phyloP scores from a whole-genome alignment of 345 rosid genomes.

The Lepidium didymum region DNA sequence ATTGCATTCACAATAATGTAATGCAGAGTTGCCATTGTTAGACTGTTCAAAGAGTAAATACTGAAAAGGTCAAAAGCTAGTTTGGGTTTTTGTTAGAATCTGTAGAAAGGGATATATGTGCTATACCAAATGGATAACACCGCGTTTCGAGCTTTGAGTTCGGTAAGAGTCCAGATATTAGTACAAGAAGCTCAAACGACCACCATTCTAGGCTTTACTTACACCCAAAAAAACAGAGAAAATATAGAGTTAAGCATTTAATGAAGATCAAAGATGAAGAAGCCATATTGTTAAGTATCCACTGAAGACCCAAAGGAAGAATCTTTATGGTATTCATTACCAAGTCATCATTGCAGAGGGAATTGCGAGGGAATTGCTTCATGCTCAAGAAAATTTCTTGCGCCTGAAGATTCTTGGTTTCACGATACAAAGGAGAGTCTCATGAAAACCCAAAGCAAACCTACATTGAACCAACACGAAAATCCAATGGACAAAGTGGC shows the following conservation, averaged over 20 bases:
- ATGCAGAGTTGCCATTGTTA: conserved; percentile 35
- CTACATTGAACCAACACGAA: conserved; percentile 36
- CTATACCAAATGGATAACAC: conserved; percentile 50
- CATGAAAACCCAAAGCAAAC: conserved; percentile 33
- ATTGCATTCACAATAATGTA: conserved; percentile 36
- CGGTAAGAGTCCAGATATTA: conserved; percentile 46
- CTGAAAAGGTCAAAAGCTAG: not conserved
- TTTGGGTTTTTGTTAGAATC: not conserved
- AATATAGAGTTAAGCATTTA: not conserved
- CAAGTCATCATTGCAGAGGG: conserved; percentile 55
- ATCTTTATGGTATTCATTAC: too few species aligned
- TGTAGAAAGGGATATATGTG: not conserved
- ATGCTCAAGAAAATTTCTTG: conserved; percentile 21
- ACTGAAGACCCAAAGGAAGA: too few species aligned
- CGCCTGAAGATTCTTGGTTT: not conserved
- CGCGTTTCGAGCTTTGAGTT: conserved; percentile 49
- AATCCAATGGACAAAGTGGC: conserved; percentile 37
- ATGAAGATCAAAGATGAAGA: not conserved
- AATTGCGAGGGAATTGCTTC: conserved; percentile 31
- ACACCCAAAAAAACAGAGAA: not conserved
- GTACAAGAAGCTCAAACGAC: conserved; percentile 41
- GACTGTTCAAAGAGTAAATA: conserved; percentile 27
- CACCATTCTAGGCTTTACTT: conserved; percentile 49
- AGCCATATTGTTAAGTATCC: not conserved
- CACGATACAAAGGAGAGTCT: conserved; percentile 23